Percentiles rank a stretch among this genome's conserved stretches.
phyloP scores from a whole-genome alignment of 257 asterid genomes.

The Jacaranda copaia region DNA sequence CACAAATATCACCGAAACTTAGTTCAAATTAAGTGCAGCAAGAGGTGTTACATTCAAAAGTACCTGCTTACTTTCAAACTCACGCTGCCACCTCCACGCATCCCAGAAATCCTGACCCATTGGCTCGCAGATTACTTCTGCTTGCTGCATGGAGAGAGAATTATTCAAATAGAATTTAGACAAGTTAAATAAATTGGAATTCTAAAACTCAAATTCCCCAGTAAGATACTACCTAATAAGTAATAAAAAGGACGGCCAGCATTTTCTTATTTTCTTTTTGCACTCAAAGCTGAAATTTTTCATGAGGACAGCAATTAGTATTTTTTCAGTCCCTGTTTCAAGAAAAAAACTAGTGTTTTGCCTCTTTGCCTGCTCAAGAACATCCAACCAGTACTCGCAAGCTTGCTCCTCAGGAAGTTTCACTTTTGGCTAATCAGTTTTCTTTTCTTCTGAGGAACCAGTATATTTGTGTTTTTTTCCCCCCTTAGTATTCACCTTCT shows the following conservation, averaged over 20 bases:
- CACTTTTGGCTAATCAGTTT: conserved; percentile 59
- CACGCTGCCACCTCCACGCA: conserved; percentile 96
- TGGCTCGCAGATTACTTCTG: conserved; percentile 92
- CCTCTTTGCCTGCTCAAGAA: conserved; percentile 93
- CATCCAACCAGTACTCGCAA: conserved; percentile 94
- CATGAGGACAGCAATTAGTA: conserved; percentile 91
- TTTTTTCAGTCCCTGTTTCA: conserved; percentile 99
- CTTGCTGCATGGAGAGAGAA: conserved; percentile 74
- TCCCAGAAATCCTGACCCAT: conserved; percentile 98
- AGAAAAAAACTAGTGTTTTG: conserved; percentile 93
- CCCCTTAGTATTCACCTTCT: conserved; percentile 50
- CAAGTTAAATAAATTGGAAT: conserved; percentile 18
- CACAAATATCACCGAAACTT: conserved; percentile 16
- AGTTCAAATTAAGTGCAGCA: conserved; percentile 19
- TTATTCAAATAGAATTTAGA: conserved; percentile 26
- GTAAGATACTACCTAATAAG: conserved; percentile 77
- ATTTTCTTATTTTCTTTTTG: conserved; percentile 75
- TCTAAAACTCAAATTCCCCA: not conserved
- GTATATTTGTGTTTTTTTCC: conserved; percentile 37
- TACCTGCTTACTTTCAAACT: conserved; percentile 97
- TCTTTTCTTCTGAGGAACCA: conserved; percentile 55
- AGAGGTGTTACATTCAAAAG: conserved; percentile 22
- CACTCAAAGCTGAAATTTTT: conserved; percentile 75
- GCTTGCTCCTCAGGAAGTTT: conserved; percentile 84
- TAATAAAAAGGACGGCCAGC: conserved; percentile 91